These are phyloP conservation scores for Dentipellis sp. DNA, from an alignment of 768 basidiomycete genomes.

Conservation along the genomic window DNA sequence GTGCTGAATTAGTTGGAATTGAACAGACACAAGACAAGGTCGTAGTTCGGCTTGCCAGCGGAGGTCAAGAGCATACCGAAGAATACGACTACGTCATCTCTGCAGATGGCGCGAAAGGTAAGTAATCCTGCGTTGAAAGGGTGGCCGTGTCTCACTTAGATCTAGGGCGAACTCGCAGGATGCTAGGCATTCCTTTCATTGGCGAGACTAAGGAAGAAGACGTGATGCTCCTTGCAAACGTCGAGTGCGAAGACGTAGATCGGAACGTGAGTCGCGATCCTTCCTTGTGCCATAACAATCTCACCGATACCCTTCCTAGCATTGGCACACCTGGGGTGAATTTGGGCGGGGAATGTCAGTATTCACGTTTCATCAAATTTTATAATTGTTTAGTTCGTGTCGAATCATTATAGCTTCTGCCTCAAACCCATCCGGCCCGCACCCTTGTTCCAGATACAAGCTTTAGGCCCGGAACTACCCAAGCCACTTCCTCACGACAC, in stretches of 20 bases:
- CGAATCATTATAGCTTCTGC: neutral
- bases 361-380: neutral
- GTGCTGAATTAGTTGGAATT: slow-evolving; percentile 24
- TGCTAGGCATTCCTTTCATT: slow-evolving; percentile 31
- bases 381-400: no score
- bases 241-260: slow-evolving; percentile 25
- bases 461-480: slow-evolving; percentile 7
- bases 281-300: neutral
- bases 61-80: slow-evolving; percentile 14
- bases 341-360: slow-evolving; percentile 3
- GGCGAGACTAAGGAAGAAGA: slow-evolving; percentile 28
- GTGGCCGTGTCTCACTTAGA: no score
- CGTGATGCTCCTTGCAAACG: slow-evolving; percentile 25
- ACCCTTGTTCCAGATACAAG: slow-evolving; percentile 8
- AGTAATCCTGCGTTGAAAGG: neutral
- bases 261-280: slow-evolving; percentile 16
- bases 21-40: slow-evolving; percentile 26
- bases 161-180: slow-evolving; percentile 29
- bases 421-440: slow-evolving; percentile 7
- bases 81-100: slow-evolving; percentile 32
- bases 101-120: slow-evolving; percentile 30
- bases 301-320: neutral
- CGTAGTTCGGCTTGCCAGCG: slow-evolving; percentile 18
- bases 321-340: slow-evolving; percentile 15
- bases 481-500: neutral